phyloP scores from a whole-genome alignment of 2,329 filamentous ascomycete species.

The Aspergillus pseudoglaucus region DNA sequence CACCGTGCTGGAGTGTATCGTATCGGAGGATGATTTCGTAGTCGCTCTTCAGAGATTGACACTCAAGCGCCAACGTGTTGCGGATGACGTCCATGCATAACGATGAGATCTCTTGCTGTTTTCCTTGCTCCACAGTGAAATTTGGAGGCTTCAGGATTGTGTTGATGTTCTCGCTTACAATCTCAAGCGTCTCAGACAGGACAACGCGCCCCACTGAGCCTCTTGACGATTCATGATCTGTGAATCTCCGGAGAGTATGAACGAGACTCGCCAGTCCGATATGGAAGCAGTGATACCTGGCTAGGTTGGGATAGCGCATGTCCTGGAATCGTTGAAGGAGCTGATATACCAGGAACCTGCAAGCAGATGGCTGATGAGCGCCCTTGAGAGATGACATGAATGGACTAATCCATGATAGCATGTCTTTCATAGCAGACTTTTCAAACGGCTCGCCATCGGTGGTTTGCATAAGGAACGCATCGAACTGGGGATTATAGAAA shows the following conservation, averaged over 20 bases:
- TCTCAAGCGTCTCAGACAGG: conserved; percentile 42
- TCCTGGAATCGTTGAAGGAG: conserved; percentile 57
- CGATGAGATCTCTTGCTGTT: conserved; percentile 48
- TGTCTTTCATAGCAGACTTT: conserved; percentile 52
- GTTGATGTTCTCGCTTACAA: conserved; percentile 45
- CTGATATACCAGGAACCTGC: conserved; percentile 69
- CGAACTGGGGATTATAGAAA: conserved; percentile 64
- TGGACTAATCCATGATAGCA: conserved; percentile 70
- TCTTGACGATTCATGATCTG: conserved; percentile 39
- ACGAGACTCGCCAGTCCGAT: conserved; percentile 40
- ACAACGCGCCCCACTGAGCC: conserved; percentile 43
- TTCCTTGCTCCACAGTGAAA: conserved; percentile 41
- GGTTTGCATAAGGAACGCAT: conserved; percentile 48
- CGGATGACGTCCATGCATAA: conserved; percentile 60
- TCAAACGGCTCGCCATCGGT: conserved; percentile 48
- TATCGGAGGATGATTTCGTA: conserved; percentile 58
- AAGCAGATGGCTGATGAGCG: conserved; percentile 70
- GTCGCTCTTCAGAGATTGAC: conserved; percentile 62
- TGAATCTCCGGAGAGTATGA: conserved; percentile 42
- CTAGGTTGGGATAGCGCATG: conserved; percentile 32
- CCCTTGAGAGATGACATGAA: conserved; percentile 72
- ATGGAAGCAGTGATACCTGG: conserved; percentile 42
- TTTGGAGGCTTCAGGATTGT: conserved; percentile 53
- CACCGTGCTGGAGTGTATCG: conserved; percentile 57
- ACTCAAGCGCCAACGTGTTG: conserved; percentile 63